Percentiles rank a stretch among this genome's conserved stretches.
phyloP scores from a whole-genome alignment of 1,284 basidiomycete species.

The Trametes polyzona region DNA sequence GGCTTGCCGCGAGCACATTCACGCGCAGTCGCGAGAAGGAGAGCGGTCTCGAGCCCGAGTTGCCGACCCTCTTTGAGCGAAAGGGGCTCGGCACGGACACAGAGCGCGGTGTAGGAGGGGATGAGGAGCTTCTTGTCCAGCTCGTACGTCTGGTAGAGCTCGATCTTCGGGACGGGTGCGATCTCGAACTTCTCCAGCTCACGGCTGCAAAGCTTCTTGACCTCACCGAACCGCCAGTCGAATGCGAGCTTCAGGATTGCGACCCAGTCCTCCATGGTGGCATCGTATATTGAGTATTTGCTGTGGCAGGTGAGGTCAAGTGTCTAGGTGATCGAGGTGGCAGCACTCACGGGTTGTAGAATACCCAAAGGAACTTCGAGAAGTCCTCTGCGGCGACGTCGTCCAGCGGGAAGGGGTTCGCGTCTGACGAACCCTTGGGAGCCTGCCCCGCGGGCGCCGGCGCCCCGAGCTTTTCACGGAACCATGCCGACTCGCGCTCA shows the following conservation, averaged over 20 bases:
- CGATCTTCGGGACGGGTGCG: conserved; percentile 63
- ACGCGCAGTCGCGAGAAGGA: conserved; percentile 60
- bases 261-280: conserved; percentile 58
- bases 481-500: conserved; percentile 60
- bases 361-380: conserved; percentile 65
- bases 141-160: conserved; percentile 54
- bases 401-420: conserved; percentile 54
- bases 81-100: conserved; percentile 57
- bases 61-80: conserved; percentile 57
- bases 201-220: conserved; percentile 60
- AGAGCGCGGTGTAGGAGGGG: conserved; percentile 58
- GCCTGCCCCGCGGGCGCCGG: conserved; percentile 50
- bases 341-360: conserved; percentile 64
- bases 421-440: conserved; percentile 48
- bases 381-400: conserved; percentile 54
- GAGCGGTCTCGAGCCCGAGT: conserved; percentile 61
- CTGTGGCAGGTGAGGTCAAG: conserved; percentile 34
- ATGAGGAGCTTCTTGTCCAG: conserved; percentile 59
- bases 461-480: conserved; percentile 47
- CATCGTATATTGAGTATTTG: conserved; percentile 60
- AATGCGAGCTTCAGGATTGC: conserved; percentile 60
- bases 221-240: conserved; percentile 61
- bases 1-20: conserved; percentile 53
- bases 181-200: conserved; percentile 64
- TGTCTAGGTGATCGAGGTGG: not conserved